Base-by-base conservation (phyloP, 257 asterid genomes). In the Nicotiana paniculata region DNA sequence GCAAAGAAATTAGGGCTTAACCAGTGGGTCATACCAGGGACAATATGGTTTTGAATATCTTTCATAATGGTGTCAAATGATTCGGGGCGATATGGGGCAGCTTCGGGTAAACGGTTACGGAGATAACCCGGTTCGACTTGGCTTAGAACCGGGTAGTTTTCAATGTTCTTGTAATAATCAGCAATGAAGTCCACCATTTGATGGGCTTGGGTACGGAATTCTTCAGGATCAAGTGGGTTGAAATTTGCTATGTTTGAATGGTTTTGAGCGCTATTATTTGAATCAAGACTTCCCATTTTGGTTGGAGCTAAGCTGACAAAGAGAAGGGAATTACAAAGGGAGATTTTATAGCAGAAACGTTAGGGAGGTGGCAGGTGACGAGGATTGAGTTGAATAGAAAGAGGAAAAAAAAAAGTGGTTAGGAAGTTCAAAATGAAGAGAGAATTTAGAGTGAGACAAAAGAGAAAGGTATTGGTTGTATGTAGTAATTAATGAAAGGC, bases 21-120 rank as follows among this genome's bases (percentile, higher is more conserved):
- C 88, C 88, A 86, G 24, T 86, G 86, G n/a, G 85, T 86, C 88
- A 86, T 86, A 51, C 85, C 86, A 0, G 88, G 86, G 32, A 86
- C 43, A 30, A 86, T 83, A 30, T 83, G 68, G 4, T 83, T 75
- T 1, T 81, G 81, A 35, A 86, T 35, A 67, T 86, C 88, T 6
- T 66, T 75, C 67, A 86, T 35, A 65, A 86, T 86, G 69, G 51
- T 37, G 0, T 67, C 83, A 2, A 86, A 86, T 4, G 82, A 9
- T 77, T 86, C 88, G 8, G 88, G 88, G 12, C 64, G 81, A 6
- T 80, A 48, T 2, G 86, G 88, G 9, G 86, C 86, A 13, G 82
- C 65, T 39, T 83, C 81, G 2, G 88, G 88, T 3, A 75, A 84
- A 5, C 43, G 63, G 64, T 43, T 57, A 0, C 86, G 85, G 70